Percentiles rank a stretch among this genome's conserved stretches.
phyloP scores from a whole-genome alignment of 345 rosid genomes.

The Aquilaria yunnanensis region DNA sequence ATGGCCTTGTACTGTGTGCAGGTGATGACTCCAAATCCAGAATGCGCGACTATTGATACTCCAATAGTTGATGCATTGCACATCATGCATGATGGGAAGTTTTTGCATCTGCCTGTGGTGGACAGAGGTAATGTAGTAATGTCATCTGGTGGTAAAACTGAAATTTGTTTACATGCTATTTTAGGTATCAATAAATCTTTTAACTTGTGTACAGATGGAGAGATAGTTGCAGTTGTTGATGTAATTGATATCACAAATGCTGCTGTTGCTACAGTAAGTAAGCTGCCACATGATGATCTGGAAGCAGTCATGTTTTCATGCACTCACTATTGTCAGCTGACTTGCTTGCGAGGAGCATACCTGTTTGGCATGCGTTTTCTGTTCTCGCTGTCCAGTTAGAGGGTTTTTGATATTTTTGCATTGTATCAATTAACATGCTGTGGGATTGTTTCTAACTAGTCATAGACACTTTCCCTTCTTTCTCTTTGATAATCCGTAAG shows the following conservation, averaged over 20 bases:
- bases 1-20: conserved; percentile 24
- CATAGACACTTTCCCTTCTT: background rate
- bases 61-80: conserved; percentile 97
- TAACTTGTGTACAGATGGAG: conserved; percentile 60
- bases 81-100: conserved; percentile 93
- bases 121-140: conserved; percentile 55
- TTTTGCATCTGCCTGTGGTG: conserved; percentile 93
- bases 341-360: no score
- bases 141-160: conserved; percentile 8
- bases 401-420: no score
- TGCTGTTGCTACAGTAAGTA: conserved; percentile 89
- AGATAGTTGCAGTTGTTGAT: conserved; percentile 73
- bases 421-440: no score
- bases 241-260: conserved; percentile 92
- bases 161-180: conserved; percentile 4
- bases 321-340: no score
- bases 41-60: conserved; percentile 77
- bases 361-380: no score
- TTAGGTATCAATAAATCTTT: conserved; percentile 16
- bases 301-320: conserved; percentile 5
- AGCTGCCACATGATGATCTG: conserved; percentile 5
- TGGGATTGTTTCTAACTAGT: no score
- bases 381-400: no score
- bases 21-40: conserved; percentile 99
- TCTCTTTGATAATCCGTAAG: no score